A percentile compares a stretch with the other conserved stretches of the same genome.
These are phyloP conservation scores for Knufia petricola DNA, from an alignment of 2,329 filamentous ascomycete species.

Conservation along the genomic window DNA sequence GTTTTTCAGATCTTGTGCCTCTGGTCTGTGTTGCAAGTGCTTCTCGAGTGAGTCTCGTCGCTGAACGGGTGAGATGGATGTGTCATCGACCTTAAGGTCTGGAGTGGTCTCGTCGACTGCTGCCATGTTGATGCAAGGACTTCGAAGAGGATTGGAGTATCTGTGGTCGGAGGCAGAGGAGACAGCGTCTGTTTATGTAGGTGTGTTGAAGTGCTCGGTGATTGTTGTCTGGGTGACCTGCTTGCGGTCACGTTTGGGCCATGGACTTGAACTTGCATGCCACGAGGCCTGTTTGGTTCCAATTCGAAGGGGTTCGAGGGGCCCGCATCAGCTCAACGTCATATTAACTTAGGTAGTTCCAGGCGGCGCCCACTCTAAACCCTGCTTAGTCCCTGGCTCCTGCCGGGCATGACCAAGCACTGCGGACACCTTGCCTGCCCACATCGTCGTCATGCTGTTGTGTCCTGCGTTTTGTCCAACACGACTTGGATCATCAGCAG, in stretches of 20 bases:
- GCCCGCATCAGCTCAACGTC: neutral
- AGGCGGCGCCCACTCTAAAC: neutral
- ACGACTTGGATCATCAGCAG: too few species aligned
- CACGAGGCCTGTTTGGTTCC: neutral
- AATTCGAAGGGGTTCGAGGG: neutral
- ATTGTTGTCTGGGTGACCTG: slow-evolving; percentile 2
- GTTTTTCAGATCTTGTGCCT: slow-evolving; percentile 55
- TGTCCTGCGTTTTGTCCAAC: too few species aligned
- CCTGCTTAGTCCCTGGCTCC: neutral
- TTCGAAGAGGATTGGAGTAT: too few species aligned
- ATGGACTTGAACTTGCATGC: neutral
- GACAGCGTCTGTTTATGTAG: too few species aligned
- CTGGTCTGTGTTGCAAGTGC: slow-evolving; percentile 61
- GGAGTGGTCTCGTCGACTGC: slow-evolving; percentile 17
- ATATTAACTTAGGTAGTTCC: neutral
- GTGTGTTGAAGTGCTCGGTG: neutral
- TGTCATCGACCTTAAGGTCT: slow-evolving; percentile 42
- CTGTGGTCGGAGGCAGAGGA: too few species aligned
- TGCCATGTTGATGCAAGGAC: slow-evolving; percentile 13
- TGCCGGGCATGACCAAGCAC: neutral
- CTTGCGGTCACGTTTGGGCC: neutral
- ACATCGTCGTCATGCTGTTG: neutral
- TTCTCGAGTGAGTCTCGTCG: slow-evolving; percentile 61
- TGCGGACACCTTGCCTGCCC: neutral
- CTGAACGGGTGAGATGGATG: slow-evolving; percentile 48